Conservation (phyloP, 345 rosid genomes). For the Salix caprea region DNA sequence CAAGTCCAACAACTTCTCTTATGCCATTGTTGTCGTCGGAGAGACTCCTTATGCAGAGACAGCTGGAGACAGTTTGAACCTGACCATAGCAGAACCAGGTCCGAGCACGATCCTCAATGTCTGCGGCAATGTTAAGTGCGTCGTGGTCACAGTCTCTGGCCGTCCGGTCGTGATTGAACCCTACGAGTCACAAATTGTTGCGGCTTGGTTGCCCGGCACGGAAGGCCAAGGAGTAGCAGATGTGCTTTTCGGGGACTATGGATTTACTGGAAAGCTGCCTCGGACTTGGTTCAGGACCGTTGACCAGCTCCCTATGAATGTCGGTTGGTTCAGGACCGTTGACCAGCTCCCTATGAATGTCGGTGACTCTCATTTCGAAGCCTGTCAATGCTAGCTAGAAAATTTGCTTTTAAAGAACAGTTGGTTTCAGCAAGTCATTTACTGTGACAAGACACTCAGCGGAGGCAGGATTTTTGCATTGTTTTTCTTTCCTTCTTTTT, state of each 20-base stretch:
- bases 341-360: constrained; percentile 39
- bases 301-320: constrained; percentile 18
- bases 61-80: constrained; percentile 9
- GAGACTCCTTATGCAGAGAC: constrained; percentile 20
- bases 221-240: constrained; percentile 25
- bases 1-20: constrained; percentile 9
- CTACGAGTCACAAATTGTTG: neutral
- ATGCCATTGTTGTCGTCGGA: constrained; percentile 26
- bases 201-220: constrained; percentile 23
- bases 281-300: constrained; percentile 11
- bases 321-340: too few species aligned
- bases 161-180: constrained; percentile 23
- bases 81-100: constrained; percentile 14
- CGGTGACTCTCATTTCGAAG: too few species aligned
- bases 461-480: neutral
- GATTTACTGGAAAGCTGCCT: constrained; percentile 22
- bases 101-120: constrained; percentile 5
- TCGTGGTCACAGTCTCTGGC: constrained; percentile 16
- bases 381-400: constrained; percentile 14
- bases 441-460: neutral
- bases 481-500: too few species aligned
- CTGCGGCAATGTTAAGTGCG: constrained; percentile 12
- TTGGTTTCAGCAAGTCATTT: neutral
- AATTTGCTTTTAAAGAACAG: neutral
- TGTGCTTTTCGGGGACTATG: constrained; percentile 24